Evolutionary conservation across 768 basidiomycete species (phyloP).

Genomic region (Auriscalpium orientale): DNA sequence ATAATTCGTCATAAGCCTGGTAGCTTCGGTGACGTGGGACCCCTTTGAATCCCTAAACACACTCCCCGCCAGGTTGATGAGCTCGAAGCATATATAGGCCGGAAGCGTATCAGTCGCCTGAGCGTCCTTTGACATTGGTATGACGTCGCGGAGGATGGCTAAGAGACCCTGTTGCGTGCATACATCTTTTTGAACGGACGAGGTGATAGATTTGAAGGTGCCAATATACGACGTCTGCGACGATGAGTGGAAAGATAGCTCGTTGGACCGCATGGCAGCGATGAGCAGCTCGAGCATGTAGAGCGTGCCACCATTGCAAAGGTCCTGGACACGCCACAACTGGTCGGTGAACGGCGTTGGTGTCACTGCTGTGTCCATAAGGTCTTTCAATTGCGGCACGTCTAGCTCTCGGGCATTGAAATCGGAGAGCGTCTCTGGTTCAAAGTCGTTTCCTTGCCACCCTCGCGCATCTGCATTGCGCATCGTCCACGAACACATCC

Average conservation of each 20-base stretch:
- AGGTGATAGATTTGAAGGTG: constrained; percentile 2
- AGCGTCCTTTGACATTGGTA: constrained; percentile 6
- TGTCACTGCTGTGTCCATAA: background rate
- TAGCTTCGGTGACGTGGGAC: background rate
- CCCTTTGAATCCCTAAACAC: background rate
- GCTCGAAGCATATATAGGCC: background rate
- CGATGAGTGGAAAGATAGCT: background rate
- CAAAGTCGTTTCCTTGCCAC: background rate
- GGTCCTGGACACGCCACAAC: background rate
- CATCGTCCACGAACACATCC: constrained; percentile 1
- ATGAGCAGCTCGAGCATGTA: constrained; percentile 9
- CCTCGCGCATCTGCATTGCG: background rate
- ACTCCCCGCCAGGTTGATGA: background rate
- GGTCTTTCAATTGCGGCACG: background rate
- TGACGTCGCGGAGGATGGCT: constrained; percentile 21
- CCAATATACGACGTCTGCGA: constrained; percentile 1
- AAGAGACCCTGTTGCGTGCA: constrained; percentile 11
- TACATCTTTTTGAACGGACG: background rate
- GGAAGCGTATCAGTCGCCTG: background rate
- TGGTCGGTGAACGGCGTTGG: background rate
- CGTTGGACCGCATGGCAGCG: background rate
- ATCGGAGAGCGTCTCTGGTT: constrained; percentile 2
- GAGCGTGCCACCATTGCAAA: constrained; percentile 1
- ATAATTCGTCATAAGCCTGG: background rate
- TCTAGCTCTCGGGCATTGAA: constrained; percentile 3